Conservation (phyloP, 768 basidiomycete genomes). For the Daedalea quercina region DNA sequence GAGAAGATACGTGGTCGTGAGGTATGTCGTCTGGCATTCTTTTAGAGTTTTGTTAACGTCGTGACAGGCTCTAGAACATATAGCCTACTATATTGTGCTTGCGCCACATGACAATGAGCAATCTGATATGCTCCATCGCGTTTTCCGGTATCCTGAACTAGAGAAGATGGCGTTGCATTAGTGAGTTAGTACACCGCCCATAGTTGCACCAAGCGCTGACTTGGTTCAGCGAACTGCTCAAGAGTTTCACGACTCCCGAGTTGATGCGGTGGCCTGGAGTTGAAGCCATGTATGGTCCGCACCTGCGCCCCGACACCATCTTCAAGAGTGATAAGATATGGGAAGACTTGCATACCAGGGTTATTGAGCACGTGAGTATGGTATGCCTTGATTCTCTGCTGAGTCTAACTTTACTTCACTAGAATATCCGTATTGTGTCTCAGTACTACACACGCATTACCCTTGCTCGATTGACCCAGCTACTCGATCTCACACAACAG, state of each 20-base stretch:
- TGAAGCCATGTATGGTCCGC: conserved; percentile 79
- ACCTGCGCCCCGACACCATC: conserved; percentile 72
- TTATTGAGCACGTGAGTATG: conserved; percentile 87
- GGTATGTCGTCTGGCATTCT: conserved; percentile 33
- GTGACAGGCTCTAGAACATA: conserved; percentile 82
- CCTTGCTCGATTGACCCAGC: conserved; percentile 69
- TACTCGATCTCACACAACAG: conserved; percentile 78
- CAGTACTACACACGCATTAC: conserved; percentile 94
- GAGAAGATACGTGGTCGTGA: conserved; percentile 59
- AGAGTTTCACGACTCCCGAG: conserved; percentile 89
- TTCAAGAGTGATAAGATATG: conserved; percentile 77
- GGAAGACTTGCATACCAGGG: conserved; percentile 92
- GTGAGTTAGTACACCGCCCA: conserved; percentile 36
- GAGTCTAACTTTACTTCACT: not conserved
- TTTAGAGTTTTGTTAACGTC: not conserved
- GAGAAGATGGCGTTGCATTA: conserved; percentile 78
- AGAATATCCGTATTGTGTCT: conserved; percentile 96
- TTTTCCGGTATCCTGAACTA: conserved; percentile 73
- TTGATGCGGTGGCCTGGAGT: conserved; percentile 98
- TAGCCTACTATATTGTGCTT: conserved; percentile 90
- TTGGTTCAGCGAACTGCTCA: conserved; percentile 71
- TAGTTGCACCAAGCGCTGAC: not conserved
- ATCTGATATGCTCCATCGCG: conserved; percentile 90
- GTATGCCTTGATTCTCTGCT: not conserved
- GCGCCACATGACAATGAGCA: conserved; percentile 96